Conservation (phyloP, 345 rosid species). For the Durio zibethinus region DNA sequence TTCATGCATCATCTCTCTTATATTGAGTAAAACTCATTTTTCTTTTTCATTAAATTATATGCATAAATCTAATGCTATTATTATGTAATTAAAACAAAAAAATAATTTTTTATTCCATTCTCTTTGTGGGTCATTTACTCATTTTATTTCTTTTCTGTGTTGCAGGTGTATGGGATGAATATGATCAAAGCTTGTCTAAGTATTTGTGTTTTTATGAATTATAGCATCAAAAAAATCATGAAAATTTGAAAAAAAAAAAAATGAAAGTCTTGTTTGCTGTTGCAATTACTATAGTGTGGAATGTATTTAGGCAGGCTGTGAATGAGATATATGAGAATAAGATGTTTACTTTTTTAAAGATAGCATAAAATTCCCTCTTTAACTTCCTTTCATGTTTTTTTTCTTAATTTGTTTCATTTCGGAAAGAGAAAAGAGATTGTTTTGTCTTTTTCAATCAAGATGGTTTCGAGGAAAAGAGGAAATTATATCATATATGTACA, state of each 20-base stretch:
- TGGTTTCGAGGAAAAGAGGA: too few species aligned
- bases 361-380: not conserved
- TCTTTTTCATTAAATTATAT: too few species aligned
- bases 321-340: not conserved
- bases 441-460: too few species aligned
- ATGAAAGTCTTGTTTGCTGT: not conserved
- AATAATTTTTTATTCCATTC: too few species aligned
- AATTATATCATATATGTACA: too few species aligned
- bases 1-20: not conserved
- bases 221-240: not conserved
- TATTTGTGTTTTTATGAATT: not conserved
- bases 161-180: not conserved
- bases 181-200: conserved; percentile 2
- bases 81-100: too few species aligned
- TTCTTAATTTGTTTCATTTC: too few species aligned
- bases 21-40: not conserved
- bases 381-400: not conserved
- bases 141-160: not conserved
- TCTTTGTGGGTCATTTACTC: not conserved
- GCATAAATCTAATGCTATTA: too few species aligned
- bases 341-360: not conserved
- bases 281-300: not conserved
- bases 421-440: too few species aligned
- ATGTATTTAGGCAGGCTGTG: not conserved
- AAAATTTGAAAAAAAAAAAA: not conserved